Evolutionary conservation across 805 yeast species (phyloP), one percentile per base, ranked within the genome.

Genomic region (Lipomyces lipofer): DNA sequence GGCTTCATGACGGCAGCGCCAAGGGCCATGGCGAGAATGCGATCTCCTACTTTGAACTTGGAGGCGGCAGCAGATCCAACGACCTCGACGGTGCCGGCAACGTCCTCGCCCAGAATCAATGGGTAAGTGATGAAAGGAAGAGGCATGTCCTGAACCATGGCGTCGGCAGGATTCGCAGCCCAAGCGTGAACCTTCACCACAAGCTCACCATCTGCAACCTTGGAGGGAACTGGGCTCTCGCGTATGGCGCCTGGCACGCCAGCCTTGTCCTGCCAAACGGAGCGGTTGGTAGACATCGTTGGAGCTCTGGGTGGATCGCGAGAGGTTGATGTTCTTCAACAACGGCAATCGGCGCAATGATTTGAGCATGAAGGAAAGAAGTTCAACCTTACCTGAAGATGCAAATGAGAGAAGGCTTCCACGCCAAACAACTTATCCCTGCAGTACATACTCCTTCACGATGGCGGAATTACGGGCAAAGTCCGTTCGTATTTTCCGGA

Each of bases 11-110:
- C 28, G 33, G 12, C 33, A 5, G 8, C 5, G 17, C 12, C 22
- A 10, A 22, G 9, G 32, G n/a, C 35, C 5, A 8, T 25, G 43
- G 40, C 54, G 21, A 50, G 25, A 47, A 50, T 43, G 10, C 57
- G 46, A 29, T 64, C 66, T 10, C 66, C 67, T 22, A 46, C 59
- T 33, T 56, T 59, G 48, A 60, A 50, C 8, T 35, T 24, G 4
- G 59, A 49, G 19, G 56, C 65, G 10, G 47, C 46, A 19, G 54
- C 28, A n/a, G n/a, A n/a, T 7, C 67, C 67, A 13, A 63, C 59
- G 38, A 47, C 63, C 19, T 46, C 63, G 22, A 64, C 61, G 2
- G 35, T 40, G 13, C 67, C 67, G 4, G 65, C 59, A 12, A 52
- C 59, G 30, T 64, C 67, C 27, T 40, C 52, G 10, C 67, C 67